Evolutionary conservation across 2,329 filamentous ascomycete genomes (phyloP).

Genomic region (Neonectria hederae): DNA sequence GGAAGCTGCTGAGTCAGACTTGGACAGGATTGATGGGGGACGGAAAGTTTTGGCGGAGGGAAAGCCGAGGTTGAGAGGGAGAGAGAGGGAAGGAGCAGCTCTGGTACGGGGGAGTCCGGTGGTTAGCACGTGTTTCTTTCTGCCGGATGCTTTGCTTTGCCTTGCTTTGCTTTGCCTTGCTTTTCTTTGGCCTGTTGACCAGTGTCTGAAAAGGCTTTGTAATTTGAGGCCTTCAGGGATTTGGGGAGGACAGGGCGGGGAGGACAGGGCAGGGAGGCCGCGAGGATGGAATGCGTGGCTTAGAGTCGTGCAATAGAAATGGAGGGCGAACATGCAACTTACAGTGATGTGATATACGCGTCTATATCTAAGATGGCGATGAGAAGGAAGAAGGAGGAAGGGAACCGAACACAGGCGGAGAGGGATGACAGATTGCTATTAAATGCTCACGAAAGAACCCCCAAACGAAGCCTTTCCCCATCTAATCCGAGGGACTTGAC

Average conservation of each 20-base stretch:
- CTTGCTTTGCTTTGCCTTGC: conserved; percentile 3
- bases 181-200: not conserved
- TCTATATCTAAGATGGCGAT: not conserved
- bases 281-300: conserved; percentile 10
- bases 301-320: not conserved
- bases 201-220: conserved; percentile 5
- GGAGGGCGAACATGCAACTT: not conserved
- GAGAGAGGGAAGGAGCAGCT: conserved; percentile 2
- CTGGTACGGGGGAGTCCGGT: conserved; percentile 7
- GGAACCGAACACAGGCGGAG: not conserved
- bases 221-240: conserved; percentile 7
- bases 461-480: not conserved
- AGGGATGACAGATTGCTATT: not conserved
- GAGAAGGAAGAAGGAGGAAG: not conserved
- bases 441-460: not conserved
- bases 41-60: conserved; percentile 13
- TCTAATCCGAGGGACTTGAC: not conserved
- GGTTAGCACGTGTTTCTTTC: conserved; percentile 2
- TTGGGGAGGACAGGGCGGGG: not conserved
- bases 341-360: not conserved
- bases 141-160: not conserved
- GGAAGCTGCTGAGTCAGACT: conserved; percentile 22
- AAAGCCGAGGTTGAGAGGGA: conserved; percentile 20
- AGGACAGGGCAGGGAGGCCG: not conserved
- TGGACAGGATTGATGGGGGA: not conserved